Evolutionary conservation across 345 rosid genomes (phyloP).

Genomic region (Ceriops zippeliana): DNA sequence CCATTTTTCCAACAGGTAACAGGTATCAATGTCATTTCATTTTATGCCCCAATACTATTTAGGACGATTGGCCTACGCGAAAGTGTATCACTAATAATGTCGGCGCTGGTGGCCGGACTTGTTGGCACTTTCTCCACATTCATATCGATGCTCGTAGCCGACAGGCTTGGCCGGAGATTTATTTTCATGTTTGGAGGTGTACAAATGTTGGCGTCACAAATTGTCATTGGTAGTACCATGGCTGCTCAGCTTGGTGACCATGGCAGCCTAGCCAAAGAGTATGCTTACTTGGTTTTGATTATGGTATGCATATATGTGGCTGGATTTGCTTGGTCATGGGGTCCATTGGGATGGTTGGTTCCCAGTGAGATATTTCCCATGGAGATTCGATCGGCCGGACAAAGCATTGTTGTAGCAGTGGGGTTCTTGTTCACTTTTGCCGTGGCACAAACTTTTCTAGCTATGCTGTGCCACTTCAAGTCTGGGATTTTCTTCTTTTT

Average conservation of each 20-base stretch:
- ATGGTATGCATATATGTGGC: constrained; percentile 39
- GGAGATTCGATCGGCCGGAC: constrained; percentile 48
- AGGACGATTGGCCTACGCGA: constrained; percentile 64
- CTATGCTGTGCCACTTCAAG: constrained; percentile 46
- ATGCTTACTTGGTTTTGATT: constrained; percentile 31
- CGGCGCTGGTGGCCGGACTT: constrained; percentile 48
- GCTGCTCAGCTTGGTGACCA: constrained; percentile 47
- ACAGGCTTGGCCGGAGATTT: constrained; percentile 47
- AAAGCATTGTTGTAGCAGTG: constrained; percentile 46
- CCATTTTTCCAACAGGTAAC: constrained; percentile 79
- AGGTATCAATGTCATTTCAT: constrained; percentile 65
- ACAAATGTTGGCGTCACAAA: constrained; percentile 61
- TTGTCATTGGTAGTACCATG: constrained; percentile 44
- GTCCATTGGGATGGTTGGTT: constrained; percentile 54
- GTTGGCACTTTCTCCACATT: constrained; percentile 44
- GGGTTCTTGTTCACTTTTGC: constrained; percentile 41
- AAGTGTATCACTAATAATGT: constrained; percentile 52
- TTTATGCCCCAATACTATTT: constrained; percentile 70
- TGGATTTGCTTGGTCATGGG: constrained; percentile 56
- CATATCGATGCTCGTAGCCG: constrained; percentile 56
- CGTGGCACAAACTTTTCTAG: constrained; percentile 39
- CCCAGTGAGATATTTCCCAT: constrained; percentile 46
- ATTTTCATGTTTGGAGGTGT: constrained; percentile 51
- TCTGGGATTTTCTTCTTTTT: constrained; percentile 52
- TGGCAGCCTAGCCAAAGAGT: constrained; percentile 41